A percentile compares a stretch with the other conserved stretches of the same genome.
These are phyloP conservation scores for Leccinum cinnamomeum DNA, from an alignment of 1,284 basidiomycete species.

Conservation along the genomic window DNA sequence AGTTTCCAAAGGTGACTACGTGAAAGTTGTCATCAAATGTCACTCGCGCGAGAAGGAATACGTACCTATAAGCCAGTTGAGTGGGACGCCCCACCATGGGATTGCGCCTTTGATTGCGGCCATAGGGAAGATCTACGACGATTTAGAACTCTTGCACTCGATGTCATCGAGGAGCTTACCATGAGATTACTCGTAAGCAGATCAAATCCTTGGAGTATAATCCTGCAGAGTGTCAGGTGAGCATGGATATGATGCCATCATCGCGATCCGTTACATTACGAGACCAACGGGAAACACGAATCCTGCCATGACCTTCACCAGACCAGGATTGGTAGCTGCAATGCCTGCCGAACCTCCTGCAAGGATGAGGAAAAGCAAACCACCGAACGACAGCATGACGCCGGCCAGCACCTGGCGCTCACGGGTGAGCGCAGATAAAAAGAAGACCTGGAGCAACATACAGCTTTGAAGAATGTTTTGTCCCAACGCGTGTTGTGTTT, in stretches of 20 bases:
- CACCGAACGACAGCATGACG: constrained; percentile 70
- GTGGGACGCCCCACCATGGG: constrained; percentile 65
- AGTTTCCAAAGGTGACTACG: constrained; percentile 69
- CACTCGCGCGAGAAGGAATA: neutral
- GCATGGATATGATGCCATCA: neutral
- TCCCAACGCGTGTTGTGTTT: constrained; percentile 66
- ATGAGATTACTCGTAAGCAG: constrained; percentile 76
- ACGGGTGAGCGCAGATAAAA: neutral
- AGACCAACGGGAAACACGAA: constrained; percentile 75
- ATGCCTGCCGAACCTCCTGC: constrained; percentile 58
- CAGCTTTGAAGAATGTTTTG: constrained; percentile 64
- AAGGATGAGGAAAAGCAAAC: constrained; percentile 60
- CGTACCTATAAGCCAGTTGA: constrained; percentile 68
- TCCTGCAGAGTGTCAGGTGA: constrained; percentile 44
- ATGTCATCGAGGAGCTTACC: constrained; percentile 39
- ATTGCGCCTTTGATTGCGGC: constrained; percentile 57
- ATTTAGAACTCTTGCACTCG: neutral
- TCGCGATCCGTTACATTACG: constrained; percentile 52
- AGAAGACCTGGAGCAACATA: constrained; percentile 35
- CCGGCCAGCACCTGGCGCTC: constrained; percentile 58
- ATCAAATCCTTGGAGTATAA: constrained; percentile 67
- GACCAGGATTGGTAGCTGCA: constrained; percentile 55
- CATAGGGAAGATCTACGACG: constrained; percentile 62
- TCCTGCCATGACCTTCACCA: constrained; percentile 64
- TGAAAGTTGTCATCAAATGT: constrained; percentile 3